These are phyloP conservation scores for Elasticomyces elasticus DNA, from an alignment of 495 filamentous ascomycete genomes.

Conservation along the genomic window DNA sequence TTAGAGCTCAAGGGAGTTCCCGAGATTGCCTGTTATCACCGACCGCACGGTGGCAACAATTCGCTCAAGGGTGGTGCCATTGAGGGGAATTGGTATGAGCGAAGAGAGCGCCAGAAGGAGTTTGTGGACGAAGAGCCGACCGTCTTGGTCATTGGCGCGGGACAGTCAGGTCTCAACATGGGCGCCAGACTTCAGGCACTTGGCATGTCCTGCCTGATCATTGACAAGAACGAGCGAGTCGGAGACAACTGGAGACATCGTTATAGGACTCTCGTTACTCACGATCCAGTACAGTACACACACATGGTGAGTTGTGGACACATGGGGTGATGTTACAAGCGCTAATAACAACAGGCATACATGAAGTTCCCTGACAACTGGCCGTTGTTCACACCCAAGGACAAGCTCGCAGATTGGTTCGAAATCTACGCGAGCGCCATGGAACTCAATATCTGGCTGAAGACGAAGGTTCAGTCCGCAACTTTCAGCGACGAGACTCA, in stretches of 20 bases:
- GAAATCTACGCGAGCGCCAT: constrained; percentile 60
- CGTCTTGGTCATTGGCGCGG: constrained; percentile 57
- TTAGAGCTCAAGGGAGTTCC: constrained; percentile 16
- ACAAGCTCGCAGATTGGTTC: constrained; percentile 72
- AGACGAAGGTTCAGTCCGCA: constrained; percentile 41
- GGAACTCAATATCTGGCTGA: constrained; percentile 72
- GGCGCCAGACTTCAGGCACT: constrained; percentile 63
- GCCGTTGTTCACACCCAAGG: constrained; percentile 53
- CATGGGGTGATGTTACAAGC: neutral
- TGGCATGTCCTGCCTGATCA: constrained; percentile 49
- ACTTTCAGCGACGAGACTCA: constrained; percentile 45
- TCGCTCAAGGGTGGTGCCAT: constrained; percentile 10
- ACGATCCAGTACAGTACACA: constrained; percentile 62
- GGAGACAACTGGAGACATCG: constrained; percentile 75
- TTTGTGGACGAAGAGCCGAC: constrained; percentile 50
- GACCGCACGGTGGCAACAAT: constrained; percentile 23
- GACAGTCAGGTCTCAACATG: constrained; percentile 13
- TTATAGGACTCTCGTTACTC: constrained; percentile 53
- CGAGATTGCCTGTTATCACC: constrained; percentile 10
- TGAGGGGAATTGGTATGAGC: constrained; percentile 44
- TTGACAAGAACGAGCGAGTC: constrained; percentile 55
- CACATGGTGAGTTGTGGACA: constrained; percentile 13
- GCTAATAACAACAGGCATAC: constrained; percentile 38
- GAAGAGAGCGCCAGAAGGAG: constrained; percentile 39
- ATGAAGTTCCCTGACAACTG: constrained; percentile 57